phyloP scores from a whole-genome alignment of 768 basidiomycete species.

The Macrolepiota albuminosa region DNA sequence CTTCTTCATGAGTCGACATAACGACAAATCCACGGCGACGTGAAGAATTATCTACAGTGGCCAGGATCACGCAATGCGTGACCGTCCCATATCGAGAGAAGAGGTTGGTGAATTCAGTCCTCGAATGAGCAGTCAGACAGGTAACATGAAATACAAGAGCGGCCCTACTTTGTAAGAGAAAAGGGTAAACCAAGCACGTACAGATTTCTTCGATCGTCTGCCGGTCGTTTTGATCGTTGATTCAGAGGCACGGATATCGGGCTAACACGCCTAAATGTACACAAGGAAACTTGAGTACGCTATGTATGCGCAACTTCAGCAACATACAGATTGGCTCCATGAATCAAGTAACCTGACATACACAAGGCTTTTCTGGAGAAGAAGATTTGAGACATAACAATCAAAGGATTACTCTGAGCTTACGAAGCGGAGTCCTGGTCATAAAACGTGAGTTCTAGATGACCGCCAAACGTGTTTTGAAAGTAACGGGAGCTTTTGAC shows the following conservation, averaged over 20 bases:
- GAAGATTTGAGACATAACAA: background rate
- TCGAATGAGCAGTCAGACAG: constrained; percentile 12
- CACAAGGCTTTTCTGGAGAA: constrained; percentile 56
- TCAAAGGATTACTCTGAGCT: constrained; percentile 14
- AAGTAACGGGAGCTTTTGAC: constrained; percentile 42
- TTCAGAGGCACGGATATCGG: constrained; percentile 23
- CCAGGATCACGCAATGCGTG: constrained; percentile 74
- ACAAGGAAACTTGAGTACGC: background rate
- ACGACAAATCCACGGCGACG: constrained; percentile 81
- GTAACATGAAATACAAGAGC: background rate
- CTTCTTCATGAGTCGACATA: constrained; percentile 71
- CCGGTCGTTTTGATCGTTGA: constrained; percentile 20
- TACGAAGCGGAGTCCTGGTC: constrained; percentile 48
- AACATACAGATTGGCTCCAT: constrained; percentile 53
- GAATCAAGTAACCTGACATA: constrained; percentile 59
- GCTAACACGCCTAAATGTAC: constrained; percentile 31
- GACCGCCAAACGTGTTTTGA: constrained; percentile 31
- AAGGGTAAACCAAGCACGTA: constrained; percentile 85
- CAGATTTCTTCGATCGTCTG: constrained; percentile 68
- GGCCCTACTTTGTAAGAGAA: constrained; percentile 65
- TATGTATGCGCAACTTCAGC: constrained; percentile 14
- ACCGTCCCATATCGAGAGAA: constrained; percentile 68
- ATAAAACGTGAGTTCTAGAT: constrained; percentile 50
- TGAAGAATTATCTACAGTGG: constrained; percentile 80
- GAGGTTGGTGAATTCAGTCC: constrained; percentile 52